Evolutionary conservation across 306 rosid species (phyloP).

Genomic region (barrel medic (Medicago truncatula)): MtrunA17r5.0-ANR NC_053048.1:14763001-14763500

Average conservation of each 20-base stretch:
- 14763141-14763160: not conserved
- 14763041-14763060: conserved; percentile 70
- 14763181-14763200: conserved; percentile 3
- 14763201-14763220: not conserved
- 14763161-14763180: not conserved
- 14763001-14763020: conserved; percentile 83
- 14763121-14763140: no score
- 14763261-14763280: conserved; percentile 8
- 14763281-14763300: no score
- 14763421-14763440: no score
- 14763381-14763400: no score
- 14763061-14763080: conserved; percentile 62
- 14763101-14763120: not conserved
- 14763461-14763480: no score
- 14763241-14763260: conserved; percentile 56
- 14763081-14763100: not conserved
- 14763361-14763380: no score
- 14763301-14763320: no score
- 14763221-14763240: not conserved
- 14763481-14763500: no score
- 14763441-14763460: no score
- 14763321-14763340: no score
- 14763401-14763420: no score
- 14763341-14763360: no score
- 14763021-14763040: conserved; percentile 85